These are phyloP conservation scores for Ogataea ramenticola DNA, from an alignment of 805 yeast genomes.

Conservation along the genomic window DNA sequence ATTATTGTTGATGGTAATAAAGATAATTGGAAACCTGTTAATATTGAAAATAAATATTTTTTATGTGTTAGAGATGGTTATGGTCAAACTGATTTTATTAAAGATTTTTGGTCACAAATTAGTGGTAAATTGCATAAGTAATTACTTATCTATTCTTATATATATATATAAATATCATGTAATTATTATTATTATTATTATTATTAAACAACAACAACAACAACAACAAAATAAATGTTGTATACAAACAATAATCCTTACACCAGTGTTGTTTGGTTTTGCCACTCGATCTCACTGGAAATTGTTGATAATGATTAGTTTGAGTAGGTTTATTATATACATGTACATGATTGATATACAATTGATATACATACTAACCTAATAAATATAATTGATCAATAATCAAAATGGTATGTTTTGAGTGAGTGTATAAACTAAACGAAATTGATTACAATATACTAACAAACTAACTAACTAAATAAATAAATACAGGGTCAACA, in stretches of 20 bases:
- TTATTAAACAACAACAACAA: too few species aligned
- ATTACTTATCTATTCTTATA: background rate
- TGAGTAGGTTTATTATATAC: too few species aligned
- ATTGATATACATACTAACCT: too few species aligned
- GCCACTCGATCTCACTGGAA: background rate
- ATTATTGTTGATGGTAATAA: constrained; percentile 46
- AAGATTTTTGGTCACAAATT: constrained; percentile 5
- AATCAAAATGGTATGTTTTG: too few species aligned
- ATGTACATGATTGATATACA: too few species aligned
- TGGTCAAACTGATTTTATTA: constrained; percentile 3
- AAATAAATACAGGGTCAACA: constrained; percentile 31
- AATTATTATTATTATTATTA: too few species aligned
- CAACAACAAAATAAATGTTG: too few species aligned
- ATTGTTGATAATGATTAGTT: background rate
- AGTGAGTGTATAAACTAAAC: too few species aligned
- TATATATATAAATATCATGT: too few species aligned
- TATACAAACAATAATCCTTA: too few species aligned
- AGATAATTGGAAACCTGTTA: constrained; percentile 11
- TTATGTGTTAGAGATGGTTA: constrained; percentile 6
- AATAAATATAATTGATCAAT: too few species aligned
- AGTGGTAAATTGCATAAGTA: constrained; percentile 1
- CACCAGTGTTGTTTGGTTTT: background rate
- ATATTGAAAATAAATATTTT: constrained; percentile 4
- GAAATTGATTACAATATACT: too few species aligned
- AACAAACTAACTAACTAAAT: background rate